Evolutionary conservation across 768 basidiomycete genomes (phyloP), one percentile per base, ranked within the genome.

Genomic region (Hirschioporus abietinus): DNA sequence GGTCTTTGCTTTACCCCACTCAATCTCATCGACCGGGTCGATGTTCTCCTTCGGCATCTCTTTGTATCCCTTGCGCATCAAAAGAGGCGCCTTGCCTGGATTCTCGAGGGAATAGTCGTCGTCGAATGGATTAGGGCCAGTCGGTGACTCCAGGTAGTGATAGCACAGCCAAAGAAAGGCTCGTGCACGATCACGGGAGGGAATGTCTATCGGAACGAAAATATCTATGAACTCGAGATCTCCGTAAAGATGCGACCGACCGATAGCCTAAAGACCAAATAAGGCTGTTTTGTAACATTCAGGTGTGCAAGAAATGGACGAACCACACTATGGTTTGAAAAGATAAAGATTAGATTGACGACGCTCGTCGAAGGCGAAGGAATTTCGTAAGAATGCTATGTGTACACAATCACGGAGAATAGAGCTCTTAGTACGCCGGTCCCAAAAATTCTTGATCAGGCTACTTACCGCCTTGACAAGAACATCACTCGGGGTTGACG

Each of bases 331-430:
- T 91, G 86, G 70, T 82, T 85, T 25, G 87, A 82, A 60, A 92
- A 78, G 18, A 88, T 81, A 71, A 92, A 92, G 36, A 93, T 78
- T 62, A 91, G 80, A 72, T 91, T 90, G 64, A 85, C 84, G 35
- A 90, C 80, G 65, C 83, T 90, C 8, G 90, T 91, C 1, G 89
- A 83, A n/a, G 91, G 91, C 1, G 89, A 83, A n/a, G 91, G 91
- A 6, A 82, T 76, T 57, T 78, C 76, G 18, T 82, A 83, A n/a
- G 69, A 68, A 60, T 78, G 75, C 75, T 81, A 82, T 80, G 81
- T 70, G 58, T 60, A 70, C 63, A 12, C 34, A 61, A 60, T 64
- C 12, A 24, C 23, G n/a, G 35, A 64, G 42, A 68, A 30, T 30
- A 2, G 30, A 30, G 2, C 30, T 30, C 66, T 67, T 69, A 42